These are phyloP conservation scores for Daldinia concentrica DNA, from an alignment of 495 filamentous ascomycete genomes.

Conservation along the genomic window DNA sequence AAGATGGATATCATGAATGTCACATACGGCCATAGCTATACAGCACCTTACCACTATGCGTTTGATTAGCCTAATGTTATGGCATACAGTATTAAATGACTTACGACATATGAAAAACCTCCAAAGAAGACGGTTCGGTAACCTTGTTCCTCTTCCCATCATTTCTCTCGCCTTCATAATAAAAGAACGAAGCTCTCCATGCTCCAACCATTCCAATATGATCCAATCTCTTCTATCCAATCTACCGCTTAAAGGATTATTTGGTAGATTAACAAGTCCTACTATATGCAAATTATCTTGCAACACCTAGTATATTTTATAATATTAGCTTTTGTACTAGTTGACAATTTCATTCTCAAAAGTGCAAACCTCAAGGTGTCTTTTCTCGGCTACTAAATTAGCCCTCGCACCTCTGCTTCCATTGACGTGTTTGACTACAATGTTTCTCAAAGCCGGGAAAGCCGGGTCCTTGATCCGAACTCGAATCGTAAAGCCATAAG, in stretches of 20 bases:
- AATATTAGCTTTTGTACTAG: background rate
- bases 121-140: background rate
- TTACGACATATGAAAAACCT: background rate
- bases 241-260: background rate
- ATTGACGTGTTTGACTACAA: background rate
- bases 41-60: background rate
- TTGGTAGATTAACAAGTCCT: background rate
- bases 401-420: background rate
- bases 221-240: background rate
- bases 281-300: background rate
- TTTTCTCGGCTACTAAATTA: background rate
- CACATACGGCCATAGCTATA: background rate
- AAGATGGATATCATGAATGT: background rate
- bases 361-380: background rate
- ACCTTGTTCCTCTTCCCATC: background rate
- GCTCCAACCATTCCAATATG: background rate
- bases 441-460: background rate
- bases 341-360: background rate
- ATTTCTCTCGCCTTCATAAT: background rate
- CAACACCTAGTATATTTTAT: background rate
- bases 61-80: background rate
- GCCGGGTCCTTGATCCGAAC: background rate
- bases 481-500: background rate
- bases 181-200: background rate
- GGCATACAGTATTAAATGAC: background rate